Percentiles rank a stretch among this genome's conserved stretches.
Evolutionary conservation across 1,284 basidiomycete species (phyloP).

Genomic region (Ceratobasidium sp.): DNA sequence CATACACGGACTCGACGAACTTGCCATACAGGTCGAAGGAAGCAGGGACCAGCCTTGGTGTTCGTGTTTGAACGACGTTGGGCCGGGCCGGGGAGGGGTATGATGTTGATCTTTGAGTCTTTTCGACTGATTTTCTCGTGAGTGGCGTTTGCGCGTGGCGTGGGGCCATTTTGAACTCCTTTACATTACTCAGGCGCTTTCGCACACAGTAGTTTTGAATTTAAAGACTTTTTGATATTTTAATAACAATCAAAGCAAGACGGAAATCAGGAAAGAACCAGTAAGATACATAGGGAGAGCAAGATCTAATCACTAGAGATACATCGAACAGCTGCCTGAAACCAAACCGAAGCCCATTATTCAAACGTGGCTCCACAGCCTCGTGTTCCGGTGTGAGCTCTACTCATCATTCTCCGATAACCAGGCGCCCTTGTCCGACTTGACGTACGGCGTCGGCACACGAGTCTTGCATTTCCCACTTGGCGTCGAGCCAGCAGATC

Average conservation of each 20-base stretch:
- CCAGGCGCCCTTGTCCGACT: conserved; percentile 28
- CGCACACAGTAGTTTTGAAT: conserved; percentile 10
- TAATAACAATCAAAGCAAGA: background rate
- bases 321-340: conserved; percentile 15
- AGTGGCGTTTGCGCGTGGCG: background rate
- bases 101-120: background rate
- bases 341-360: conserved; percentile 15
- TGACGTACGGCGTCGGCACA: conserved; percentile 32
- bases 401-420: conserved; percentile 27
- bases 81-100: conserved; percentile 18
- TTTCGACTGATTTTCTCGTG: background rate
- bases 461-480: conserved; percentile 20
- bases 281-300: conserved; percentile 16
- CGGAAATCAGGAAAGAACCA: background rate
- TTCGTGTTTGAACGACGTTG: conserved; percentile 33
- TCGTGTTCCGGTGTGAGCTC: background rate
- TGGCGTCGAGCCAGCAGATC: background rate
- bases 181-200: background rate
- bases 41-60: conserved; percentile 40
- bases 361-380: background rate
- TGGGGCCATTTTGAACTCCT: background rate
- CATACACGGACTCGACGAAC: conserved; percentile 82
- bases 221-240: conserved; percentile 7
- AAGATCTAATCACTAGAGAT: conserved; percentile 18
- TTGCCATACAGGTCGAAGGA: conserved; percentile 83